These are phyloP conservation scores for Apiospora hydei DNA, from an alignment of 2,329 filamentous ascomycete species.

Conservation along the genomic window DNA sequence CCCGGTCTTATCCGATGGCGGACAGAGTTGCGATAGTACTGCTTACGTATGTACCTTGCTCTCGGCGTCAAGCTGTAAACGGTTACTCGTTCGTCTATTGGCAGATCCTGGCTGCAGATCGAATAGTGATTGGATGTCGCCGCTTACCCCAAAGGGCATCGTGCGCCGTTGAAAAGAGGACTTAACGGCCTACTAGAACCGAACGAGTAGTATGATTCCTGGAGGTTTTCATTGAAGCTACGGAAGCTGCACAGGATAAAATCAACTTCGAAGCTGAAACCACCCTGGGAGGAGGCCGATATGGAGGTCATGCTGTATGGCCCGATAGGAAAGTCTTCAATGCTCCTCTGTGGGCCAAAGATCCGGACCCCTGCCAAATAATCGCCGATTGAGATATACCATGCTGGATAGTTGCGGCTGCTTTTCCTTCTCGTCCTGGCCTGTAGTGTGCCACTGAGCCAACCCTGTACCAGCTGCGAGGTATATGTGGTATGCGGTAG, in stretches of 20 bases:
- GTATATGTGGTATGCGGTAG: neutral
- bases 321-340: neutral
- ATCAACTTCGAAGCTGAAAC: neutral
- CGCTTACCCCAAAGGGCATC: conserved; percentile 14
- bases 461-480: neutral
- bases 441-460: neutral
- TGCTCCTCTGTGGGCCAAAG: neutral
- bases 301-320: neutral
- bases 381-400: conserved; percentile 15
- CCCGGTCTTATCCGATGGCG: neutral
- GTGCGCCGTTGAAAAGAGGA: neutral
- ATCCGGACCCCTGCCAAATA: neutral
- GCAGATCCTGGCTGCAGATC: conserved; percentile 8
- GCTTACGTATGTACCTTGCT: neutral
- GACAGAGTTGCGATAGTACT: neutral
- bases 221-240: neutral
- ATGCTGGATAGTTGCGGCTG: conserved; percentile 3
- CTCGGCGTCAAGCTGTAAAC: conserved; percentile 9
- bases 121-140: neutral
- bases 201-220: conserved; percentile 11
- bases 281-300: neutral
- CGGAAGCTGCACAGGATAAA: neutral
- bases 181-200: neutral
- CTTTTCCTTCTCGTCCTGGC: neutral
- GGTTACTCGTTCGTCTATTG: conserved; percentile 6